Evolutionary conservation across 176 grass and related monocot genomes (phyloP).

Genomic region (Phoenix roebelenii): DNA sequence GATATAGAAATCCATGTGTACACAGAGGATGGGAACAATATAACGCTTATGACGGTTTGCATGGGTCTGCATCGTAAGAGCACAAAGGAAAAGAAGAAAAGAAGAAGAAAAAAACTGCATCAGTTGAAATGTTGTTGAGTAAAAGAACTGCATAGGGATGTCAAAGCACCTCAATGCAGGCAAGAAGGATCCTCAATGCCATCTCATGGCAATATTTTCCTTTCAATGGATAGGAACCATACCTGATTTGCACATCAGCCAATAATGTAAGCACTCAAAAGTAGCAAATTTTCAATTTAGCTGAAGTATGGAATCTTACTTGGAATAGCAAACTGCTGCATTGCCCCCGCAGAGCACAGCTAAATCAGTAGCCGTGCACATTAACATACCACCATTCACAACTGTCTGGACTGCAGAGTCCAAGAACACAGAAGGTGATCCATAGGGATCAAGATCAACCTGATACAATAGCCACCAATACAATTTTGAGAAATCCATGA

Average conservation of each 20-base stretch:
- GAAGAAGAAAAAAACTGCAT: conserved; percentile 5
- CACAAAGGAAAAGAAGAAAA: conserved; percentile 5
- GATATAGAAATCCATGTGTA: conserved; percentile 94
- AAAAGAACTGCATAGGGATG: no score
- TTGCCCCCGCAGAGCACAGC: conserved; percentile 89
- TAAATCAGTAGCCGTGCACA: conserved; percentile 98
- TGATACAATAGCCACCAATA: conserved; percentile 3
- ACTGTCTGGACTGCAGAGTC: conserved; percentile 91
- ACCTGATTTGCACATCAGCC: conserved; percentile 45
- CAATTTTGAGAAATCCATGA: no score
- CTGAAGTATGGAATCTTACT: conserved; percentile 34
- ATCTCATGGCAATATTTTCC: conserved; percentile 97
- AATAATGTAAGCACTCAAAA: conserved; percentile 10
- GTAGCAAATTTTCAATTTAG: conserved; percentile 11
- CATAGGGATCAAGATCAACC: conserved; percentile 97
- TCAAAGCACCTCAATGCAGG: conserved; percentile 76
- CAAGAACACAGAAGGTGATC: conserved; percentile 82
- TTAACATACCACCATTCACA: conserved; percentile 78
- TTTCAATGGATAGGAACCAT: conserved; percentile 88
- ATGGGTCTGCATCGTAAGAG: conserved; percentile 52
- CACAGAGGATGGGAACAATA: conserved; percentile 88
- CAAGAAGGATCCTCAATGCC: conserved; percentile 98
- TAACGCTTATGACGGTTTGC: conserved; percentile 95
- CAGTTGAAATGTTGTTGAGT: no score
- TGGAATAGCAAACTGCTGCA: conserved; percentile 92